Evolutionary conservation across 176 grass and related monocot species (phyloP), one percentile per base, ranked within the genome.

Genomic region (Aegilops umbellulata): DNA sequence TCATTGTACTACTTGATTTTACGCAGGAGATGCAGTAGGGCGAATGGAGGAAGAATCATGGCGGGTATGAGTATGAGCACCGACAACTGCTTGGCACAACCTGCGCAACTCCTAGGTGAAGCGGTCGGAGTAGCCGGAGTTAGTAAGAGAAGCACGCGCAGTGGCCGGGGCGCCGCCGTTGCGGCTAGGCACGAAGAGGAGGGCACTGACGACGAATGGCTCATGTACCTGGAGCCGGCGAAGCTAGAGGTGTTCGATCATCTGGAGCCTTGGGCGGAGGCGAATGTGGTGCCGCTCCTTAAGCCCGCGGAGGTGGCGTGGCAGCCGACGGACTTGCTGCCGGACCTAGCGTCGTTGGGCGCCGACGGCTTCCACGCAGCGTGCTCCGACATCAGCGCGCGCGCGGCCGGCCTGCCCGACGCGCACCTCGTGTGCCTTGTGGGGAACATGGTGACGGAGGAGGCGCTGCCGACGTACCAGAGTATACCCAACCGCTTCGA

Each of bases 401-500:
- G 95, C 91, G 84, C 69, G 92, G 74, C 95, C 89, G 24, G 95
- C 91, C 69, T 98, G 90, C 82, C 95, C 93, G 86, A 93, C 74
- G 86, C 90, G 63, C 85, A 75, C 32, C 82, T 93, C 26, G 92
- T 88, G 72, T 93, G 78, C 41, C 85, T 93, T 8, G 88, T 90
- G 12, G 91, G 88, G 8, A 88, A 93, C 41, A 44, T 44, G 41
- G 41, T 44, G 11, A 44, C 41, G 41, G 41, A 44, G 41, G 41
- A 44, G 41, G 41, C 41, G 41, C 41, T 44, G 41, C 41, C 41
- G 41, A 44, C 41, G 3, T 44, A 44, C 41, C 41, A 44, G 41
- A 44, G 64, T 13, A 36, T 22, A 22, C 32, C 66, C 32, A 97
- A 97, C 90, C 94, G 26, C 23, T 51, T 92, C 24, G 90, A 94